Base-by-base conservation (phyloP, 768 basidiomycete species). In the Tylopilus cervinicoccineus region DNA sequence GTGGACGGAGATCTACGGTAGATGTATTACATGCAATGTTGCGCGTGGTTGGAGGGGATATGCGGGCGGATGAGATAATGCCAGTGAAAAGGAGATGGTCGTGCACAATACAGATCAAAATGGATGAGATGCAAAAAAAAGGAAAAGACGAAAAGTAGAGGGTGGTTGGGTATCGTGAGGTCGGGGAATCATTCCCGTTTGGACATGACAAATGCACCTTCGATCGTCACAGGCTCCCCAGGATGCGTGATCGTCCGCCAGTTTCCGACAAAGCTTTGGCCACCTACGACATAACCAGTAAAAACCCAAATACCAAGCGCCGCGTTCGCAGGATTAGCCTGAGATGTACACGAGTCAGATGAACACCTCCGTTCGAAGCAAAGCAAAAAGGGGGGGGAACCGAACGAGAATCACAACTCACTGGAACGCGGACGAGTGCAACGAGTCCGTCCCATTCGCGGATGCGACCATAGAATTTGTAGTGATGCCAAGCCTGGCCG, bases 241-340 rank as follows among this genome's bases (percentile, higher is more conserved):
- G 58, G 50, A 27, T 66, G 58, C 1, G 38, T 0, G 2, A 71
- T 69, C 38, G 65, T 65, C 26, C 87, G 73, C 88, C 87, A 88
- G 48, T 80, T 82, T 5, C 88, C 88, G 14, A 86, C 84, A 51
- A 88, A 77, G 48, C 76, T 85, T 48, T 76, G 66, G 9, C 76
- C 78, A 0, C 79, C 84, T 6, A 83, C 75, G 39, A 90, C 53
- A 60, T 88, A 89, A 6, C 88, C 88, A 27, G 80, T 84, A 55
- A 88, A 82, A 34, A 88, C 72, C 58, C 67, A 69, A 13, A 43
- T 7, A 45, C 64, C 63, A 2, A 61, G 59, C 5, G 45, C 24
- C 14, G 47, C 8, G 32, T 31, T 13, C 6, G n/a, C 4, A 11
- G 54, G 16, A 23, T 34, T 46, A 8, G 34, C 14, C 58, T 65